These are phyloP conservation scores for Myxozyma melibiosi DNA, from an alignment of 805 yeast genomes.

Conservation along the genomic window DNA sequence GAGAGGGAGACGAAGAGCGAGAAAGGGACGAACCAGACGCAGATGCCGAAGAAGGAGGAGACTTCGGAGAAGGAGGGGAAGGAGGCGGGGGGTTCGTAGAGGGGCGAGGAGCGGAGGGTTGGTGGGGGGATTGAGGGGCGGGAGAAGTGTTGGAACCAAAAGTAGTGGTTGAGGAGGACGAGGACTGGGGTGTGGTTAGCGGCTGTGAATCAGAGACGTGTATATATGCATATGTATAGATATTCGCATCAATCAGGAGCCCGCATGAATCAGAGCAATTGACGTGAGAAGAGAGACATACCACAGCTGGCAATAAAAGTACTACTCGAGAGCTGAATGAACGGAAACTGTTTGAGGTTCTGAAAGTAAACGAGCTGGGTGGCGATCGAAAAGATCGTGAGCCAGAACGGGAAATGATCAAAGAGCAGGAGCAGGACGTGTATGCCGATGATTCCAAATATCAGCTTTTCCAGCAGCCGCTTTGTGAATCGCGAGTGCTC, in stretches of 20 bases:
- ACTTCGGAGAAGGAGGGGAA: conserved; percentile 85
- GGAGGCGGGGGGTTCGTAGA: conserved; percentile 47
- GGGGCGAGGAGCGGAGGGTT: conserved; percentile 26
- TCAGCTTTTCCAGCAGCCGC: conserved; percentile 62
- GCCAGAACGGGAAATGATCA: conserved; percentile 77
- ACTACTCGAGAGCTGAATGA: conserved; percentile 72
- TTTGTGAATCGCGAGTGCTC: conserved; percentile 88
- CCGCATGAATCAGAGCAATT: too few species aligned
- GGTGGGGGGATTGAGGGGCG: conserved; percentile 33
- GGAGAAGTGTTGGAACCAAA: conserved; percentile 84
- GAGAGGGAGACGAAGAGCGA: conserved; percentile 87
- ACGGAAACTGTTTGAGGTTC: conserved; percentile 81
- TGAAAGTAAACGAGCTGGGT: conserved; percentile 75
- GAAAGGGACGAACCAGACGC: conserved; percentile 93
- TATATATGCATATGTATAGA: too few species aligned
- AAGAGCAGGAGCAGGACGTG: conserved; percentile 62
- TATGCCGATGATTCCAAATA: conserved; percentile 59
- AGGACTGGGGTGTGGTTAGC: conserved; percentile 43
- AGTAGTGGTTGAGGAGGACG: conserved; percentile 76
- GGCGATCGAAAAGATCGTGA: conserved; percentile 65
- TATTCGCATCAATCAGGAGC: too few species aligned
- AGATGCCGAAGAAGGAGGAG: conserved; percentile 91
- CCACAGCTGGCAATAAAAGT: conserved; percentile 67
- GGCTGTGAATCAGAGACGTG: too few species aligned
- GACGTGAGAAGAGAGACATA: conserved; percentile 3